phyloP scores from a whole-genome alignment of 78 protist species.

The Speleostelium caveatum region DNA sequence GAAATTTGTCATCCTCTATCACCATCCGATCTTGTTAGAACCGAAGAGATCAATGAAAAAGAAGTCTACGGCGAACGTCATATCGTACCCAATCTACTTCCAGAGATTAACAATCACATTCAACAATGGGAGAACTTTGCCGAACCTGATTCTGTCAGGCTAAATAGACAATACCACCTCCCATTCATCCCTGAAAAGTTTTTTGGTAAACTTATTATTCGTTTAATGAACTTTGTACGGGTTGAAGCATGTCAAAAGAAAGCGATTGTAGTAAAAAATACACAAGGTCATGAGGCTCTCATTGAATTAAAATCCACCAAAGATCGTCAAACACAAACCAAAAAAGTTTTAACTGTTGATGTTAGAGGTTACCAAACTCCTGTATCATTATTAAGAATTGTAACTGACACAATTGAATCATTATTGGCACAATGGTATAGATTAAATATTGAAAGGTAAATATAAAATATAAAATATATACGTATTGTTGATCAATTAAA shows the following conservation, averaged over 20 bases:
- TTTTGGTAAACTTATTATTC: conserved; percentile 60
- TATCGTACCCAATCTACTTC: conserved; percentile 28
- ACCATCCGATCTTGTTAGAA: conserved; percentile 5
- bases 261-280: conserved; percentile 25
- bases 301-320: conserved; percentile 26
- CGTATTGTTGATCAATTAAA: conserved; percentile 22
- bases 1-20: conserved; percentile 63
- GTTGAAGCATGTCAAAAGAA: conserved; percentile 60
- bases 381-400: conserved; percentile 39
- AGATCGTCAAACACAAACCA: neutral
- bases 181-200: conserved; percentile 62
- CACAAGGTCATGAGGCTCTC: conserved; percentile 61
- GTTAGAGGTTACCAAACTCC: conserved; percentile 56
- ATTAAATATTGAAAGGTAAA: conserved; percentile 69
- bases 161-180: conserved; percentile 67
- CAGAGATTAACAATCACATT: conserved; percentile 6
- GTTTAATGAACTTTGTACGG: conserved; percentile 28
- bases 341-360: conserved; percentile 40
- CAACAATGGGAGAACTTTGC: conserved; percentile 62
- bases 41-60: conserved; percentile 31
- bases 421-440: conserved; percentile 76
- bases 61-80: conserved; percentile 16
- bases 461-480: too few species aligned
- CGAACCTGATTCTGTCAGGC: conserved; percentile 28
- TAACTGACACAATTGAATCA: conserved; percentile 77